Base-by-base conservation (phyloP, 352 stramenopile species). In the Pythium grandisporangium region DNA sequence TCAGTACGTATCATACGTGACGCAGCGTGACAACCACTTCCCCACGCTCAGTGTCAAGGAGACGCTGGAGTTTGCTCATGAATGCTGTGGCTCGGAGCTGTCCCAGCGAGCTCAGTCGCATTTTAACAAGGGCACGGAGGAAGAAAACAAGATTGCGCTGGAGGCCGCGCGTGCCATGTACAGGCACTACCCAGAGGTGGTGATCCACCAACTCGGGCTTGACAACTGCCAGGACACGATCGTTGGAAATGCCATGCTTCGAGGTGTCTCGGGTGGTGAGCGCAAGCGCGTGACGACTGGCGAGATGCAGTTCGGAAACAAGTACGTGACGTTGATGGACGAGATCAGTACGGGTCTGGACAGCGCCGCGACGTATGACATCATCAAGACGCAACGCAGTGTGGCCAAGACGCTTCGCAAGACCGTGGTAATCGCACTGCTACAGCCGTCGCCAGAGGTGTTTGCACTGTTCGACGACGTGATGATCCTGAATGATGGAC, bases 401-500 rank as follows among this genome's bases (percentile, higher is more conserved):
- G 47, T 78, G 3, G 38, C 75, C 35, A 72, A 54, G 12, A 68
- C 26, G 12, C 40, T 69, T 6, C 41, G 46, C 11, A 41, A 46
- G 16, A 75, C 60, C 0, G 21, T 54, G 10, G 60, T 81, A 14
- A 54, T 91, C 13, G 70, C 78, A 10, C 55, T 95, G 23, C 49
- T 93, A 12, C 58, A 96, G 59, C 86, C 89, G 33, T 63, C 86
- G 11, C 86, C 89, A 6, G 86, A 97, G 58, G 81, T 90, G 14
- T 86, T 93, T 42, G 66, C 54, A 24, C 52, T 96, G 14, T 97
- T 97, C 58, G 89, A 97, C 56, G 73, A 96, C 45, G 46, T 96
- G 1, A 74, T 95, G 24, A 35, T 97, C 20, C 42, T 97, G 7
- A 51, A 48, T 25, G 51, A 66, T 12, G 53, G 57, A n/a, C 19